Base-by-base conservation (phyloP, 1,139 yeast species). In the Saccharomyces hybrid region DNA sequence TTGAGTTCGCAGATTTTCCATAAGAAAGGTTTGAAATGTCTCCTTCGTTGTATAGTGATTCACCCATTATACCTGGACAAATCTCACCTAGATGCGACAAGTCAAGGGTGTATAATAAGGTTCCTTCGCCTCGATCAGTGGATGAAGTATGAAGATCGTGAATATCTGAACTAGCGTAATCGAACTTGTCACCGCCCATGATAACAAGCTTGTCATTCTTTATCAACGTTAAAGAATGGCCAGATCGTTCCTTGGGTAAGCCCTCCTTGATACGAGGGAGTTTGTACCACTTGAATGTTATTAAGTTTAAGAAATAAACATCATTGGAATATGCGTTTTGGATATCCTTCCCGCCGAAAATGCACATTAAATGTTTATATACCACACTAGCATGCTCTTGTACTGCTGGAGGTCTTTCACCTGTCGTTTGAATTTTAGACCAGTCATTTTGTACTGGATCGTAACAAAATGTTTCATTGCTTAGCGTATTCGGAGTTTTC, bases 311-410 rank as follows among this genome's bases (percentile, higher is more conserved):
- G 7, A 89, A 84, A 63, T 80, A 81, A 55, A 89, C 75, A 42
- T 82, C 79, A 62, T 80, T 80, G 58, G 86, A 78, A 54, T 87
- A 82, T 42, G 79, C 78, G 32, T 95, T 96, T 60, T 83, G 79
- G 47, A 79, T 73, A 58, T 86, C 83, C 64, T 89, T 86, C 53
- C 98, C 98, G 51, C 98, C 98, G 69, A 84, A 86, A 19, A 90
- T 78, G 63, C 85, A 88, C 78, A 91, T 77, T 55, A 83, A 78
- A 62, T 89, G 93, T 59, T 84, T 84, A 53, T 85, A 86, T 52
- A 88, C 73, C 42, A 91, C 81, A 31, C 95, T 83, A 2, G 96
- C 80, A 68, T 91, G 98, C 64, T 90, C 96, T 69, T 88, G 93
- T 51, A 90, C 80, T 0, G 98, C 95, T 7, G 87, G 84, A 1